Percentiles rank a stretch among this genome's conserved stretches.
phyloP scores from a whole-genome alignment of 768 basidiomycete genomes.

The Lactarius tabidus region DNA sequence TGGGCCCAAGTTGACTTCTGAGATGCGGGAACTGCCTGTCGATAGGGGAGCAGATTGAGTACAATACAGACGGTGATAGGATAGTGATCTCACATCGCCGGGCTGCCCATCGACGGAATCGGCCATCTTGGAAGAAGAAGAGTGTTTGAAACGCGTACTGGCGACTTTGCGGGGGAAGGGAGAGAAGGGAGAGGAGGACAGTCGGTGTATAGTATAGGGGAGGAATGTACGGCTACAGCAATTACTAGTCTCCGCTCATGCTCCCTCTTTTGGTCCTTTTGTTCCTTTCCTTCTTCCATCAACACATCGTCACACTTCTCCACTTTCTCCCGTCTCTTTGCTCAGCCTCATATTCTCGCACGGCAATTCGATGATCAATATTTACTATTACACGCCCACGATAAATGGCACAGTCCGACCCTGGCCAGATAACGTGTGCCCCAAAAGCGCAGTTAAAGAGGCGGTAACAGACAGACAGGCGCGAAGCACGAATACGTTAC shows the following conservation, averaged over 20 bases:
- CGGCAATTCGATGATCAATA: conserved; percentile 14
- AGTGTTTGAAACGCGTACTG: background rate
- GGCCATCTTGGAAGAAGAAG: conserved; percentile 1
- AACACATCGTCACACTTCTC: background rate
- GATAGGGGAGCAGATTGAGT: background rate
- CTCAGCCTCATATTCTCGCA: background rate
- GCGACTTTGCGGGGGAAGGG: no score
- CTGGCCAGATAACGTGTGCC: conserved; percentile 17
- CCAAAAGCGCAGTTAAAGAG: conserved; percentile 21
- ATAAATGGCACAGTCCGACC: conserved; percentile 12
- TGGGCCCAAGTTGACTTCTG: conserved; percentile 87
- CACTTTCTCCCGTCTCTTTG: no score
- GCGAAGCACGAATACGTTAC: conserved; percentile 23
- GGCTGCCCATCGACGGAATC: conserved; percentile 10
- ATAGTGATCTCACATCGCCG: conserved; percentile 12
- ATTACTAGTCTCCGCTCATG: background rate
- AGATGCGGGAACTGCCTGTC: conserved; percentile 67
- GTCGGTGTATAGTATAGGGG: background rate
- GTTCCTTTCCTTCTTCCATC: conserved; percentile 8
- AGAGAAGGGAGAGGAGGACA: background rate
- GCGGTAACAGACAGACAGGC: conserved; percentile 18
- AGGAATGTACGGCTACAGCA: no score
- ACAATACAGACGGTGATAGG: background rate
- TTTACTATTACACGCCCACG: conserved; percentile 23
- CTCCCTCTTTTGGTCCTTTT: background rate